These are phyloP conservation scores for Plantago major DNA, from an alignment of 257 asterid species.

Conservation along the genomic window DNA sequence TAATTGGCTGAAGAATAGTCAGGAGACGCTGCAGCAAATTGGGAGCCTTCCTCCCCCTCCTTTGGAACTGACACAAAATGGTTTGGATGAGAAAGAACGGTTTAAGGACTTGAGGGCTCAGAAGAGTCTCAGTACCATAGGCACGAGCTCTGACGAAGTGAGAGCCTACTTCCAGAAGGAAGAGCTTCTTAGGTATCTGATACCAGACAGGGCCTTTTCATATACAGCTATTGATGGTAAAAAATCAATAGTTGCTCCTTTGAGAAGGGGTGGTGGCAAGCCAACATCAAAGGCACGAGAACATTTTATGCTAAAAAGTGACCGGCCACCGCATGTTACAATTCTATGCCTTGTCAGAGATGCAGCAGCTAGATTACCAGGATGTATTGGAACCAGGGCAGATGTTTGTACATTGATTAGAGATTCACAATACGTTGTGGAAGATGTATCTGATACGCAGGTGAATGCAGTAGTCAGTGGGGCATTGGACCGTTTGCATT, in stretches of 20 bases:
- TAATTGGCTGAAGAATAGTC: slow-evolving; percentile 96
- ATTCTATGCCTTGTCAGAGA: slow-evolving; percentile 97
- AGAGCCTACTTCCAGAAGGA: slow-evolving; percentile 78
- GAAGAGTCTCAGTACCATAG: slow-evolving; percentile 88
- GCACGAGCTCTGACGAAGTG: slow-evolving; percentile 87
- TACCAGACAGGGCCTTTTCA: slow-evolving; percentile 92
- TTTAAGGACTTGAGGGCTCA: slow-evolving; percentile 97
- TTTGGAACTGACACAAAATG: slow-evolving; percentile 57
- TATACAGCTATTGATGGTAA: slow-evolving; percentile 95
- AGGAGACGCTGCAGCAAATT: slow-evolving; percentile 92
- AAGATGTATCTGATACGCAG: slow-evolving; percentile 90
- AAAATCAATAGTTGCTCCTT: slow-evolving; percentile 92
- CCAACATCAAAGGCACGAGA: slow-evolving; percentile 99
- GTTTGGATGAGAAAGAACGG: slow-evolving; percentile 89
- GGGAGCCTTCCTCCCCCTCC: slow-evolving; percentile 98
- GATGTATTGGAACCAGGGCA: slow-evolving; percentile 96
- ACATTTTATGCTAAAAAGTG: slow-evolving; percentile 93
- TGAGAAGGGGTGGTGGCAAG: slow-evolving; percentile 99
- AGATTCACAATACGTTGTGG: slow-evolving; percentile 94
- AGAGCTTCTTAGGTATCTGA: slow-evolving; percentile 89
- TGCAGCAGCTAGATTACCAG: slow-evolving; percentile 98
- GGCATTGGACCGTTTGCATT: slow-evolving; percentile 93
- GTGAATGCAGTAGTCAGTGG: slow-evolving; percentile 97
- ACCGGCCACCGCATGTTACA: slow-evolving; percentile 96
- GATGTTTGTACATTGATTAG: slow-evolving; percentile 93